Evolutionary conservation across 2,329 filamentous ascomycete genomes (phyloP), one percentile per base, ranked within the genome.

Genomic region (Chalara sp.): DNA sequence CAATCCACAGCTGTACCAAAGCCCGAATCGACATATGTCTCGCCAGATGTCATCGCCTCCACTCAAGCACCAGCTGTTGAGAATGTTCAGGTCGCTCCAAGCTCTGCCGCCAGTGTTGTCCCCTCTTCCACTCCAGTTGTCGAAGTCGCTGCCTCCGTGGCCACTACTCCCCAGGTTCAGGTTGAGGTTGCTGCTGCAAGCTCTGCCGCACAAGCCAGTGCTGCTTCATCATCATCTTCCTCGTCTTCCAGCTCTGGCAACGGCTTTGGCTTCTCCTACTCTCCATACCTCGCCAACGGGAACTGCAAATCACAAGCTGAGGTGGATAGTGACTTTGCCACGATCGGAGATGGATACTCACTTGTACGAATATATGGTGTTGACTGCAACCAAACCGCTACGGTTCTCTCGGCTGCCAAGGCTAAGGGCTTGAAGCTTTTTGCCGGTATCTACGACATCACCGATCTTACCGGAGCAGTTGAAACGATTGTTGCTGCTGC

Each of bases 351-450:
- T 28, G 66, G 69, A 11, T 90, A 86, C 68, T 73, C 74, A 13
- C 67, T 83, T 35, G 72, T 95, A 49, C 86, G 90, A 47, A 78
- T 87, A 63, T 95, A 95, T 64, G 89, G 89, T 48, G 81, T 82
- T 51, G 87, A 90, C 67, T 95, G 89, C 67, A 72, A 88, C 61
- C 86, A 91, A 65, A 77, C 89, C 39, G 66, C 74, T 2, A 79
- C 75, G 11, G 79, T 86, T 13, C 70, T 86, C 32, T 68, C 74
- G 8, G 83, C 84, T 6, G 85, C 83, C 37, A 80, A 80, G 60
- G 67, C 74, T n/a, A 76, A 81, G 60, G 76, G 76, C 45, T 77
- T 88, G 65, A 84, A 83, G 66, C 70, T 95, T 32, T 87, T 95
- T 67, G 76, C 85, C 10, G 90, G 89, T 49, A 75, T 93, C 53